A percentile compares a stretch with the other conserved stretches of the same genome.
Conservation (phyloP, 805 yeast genomes). For the Saccharomycopsis fermentans region DNA sequence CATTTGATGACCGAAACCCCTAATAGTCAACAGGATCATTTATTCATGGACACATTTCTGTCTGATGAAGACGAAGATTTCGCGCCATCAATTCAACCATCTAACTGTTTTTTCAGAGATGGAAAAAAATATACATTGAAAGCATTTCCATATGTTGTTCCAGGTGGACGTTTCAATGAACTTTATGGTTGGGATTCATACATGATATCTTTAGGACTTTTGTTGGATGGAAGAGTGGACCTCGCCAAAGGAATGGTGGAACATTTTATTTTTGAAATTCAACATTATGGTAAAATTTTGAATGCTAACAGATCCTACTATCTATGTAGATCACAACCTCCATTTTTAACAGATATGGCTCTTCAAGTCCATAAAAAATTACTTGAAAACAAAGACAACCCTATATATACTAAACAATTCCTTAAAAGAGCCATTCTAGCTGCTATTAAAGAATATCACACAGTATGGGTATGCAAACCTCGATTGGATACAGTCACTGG, state of each 20-base stretch:
- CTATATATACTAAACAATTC: slow-evolving; percentile 46
- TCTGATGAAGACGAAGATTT: slow-evolving; percentile 1
- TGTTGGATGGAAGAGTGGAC: slow-evolving; percentile 53
- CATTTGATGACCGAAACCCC: not conserved
- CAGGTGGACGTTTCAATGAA: slow-evolving; percentile 96
- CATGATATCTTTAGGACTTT: slow-evolving; percentile 76
- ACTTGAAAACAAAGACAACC: slow-evolving; percentile 31
- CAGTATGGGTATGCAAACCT: slow-evolving; percentile 72
- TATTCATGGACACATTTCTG: not conserved
- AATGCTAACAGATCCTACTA: slow-evolving; percentile 93
- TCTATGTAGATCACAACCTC: slow-evolving; percentile 90
- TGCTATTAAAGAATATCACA: slow-evolving; percentile 76
- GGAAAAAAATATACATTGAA: slow-evolving; percentile 28
- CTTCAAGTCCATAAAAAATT: slow-evolving; percentile 53
- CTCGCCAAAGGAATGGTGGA: slow-evolving; percentile 85
- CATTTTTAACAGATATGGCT: slow-evolving; percentile 91
- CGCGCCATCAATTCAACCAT: not conserved
- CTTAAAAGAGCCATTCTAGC: slow-evolving; percentile 57
- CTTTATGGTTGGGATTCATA: slow-evolving; percentile 98
- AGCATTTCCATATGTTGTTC: slow-evolving; percentile 84
- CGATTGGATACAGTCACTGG: slow-evolving; percentile 67
- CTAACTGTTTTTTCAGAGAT: not conserved
- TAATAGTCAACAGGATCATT: not conserved
- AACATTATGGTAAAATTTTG: slow-evolving; percentile 82
- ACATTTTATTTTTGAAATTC: slow-evolving; percentile 83